These are phyloP conservation scores for Orobanche coerulescens DNA, from an alignment of 257 asterid genomes.

Conservation along the genomic window DNA sequence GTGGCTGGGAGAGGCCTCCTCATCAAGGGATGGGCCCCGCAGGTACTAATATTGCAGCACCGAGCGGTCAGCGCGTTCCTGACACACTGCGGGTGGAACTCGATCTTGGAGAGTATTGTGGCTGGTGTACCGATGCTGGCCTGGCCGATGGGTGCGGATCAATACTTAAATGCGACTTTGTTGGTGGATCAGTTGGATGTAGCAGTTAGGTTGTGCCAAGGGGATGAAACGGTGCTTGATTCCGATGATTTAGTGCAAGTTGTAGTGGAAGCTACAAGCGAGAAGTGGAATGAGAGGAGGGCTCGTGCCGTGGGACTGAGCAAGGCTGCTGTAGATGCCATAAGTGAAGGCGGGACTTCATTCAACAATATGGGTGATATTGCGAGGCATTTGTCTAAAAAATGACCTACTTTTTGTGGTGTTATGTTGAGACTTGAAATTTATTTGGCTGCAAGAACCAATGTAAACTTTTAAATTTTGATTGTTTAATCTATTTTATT, in stretches of 20 bases:
- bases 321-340: slow-evolving; percentile 43
- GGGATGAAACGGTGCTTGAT: slow-evolving; percentile 36
- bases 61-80: slow-evolving; percentile 33
- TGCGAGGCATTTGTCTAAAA: slow-evolving; percentile 21
- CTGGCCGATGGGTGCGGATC: slow-evolving; percentile 90
- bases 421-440: no score
- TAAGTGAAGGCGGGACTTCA: slow-evolving; percentile 47
- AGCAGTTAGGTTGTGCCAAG: slow-evolving; percentile 56
- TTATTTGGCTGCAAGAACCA: no score
- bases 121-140: slow-evolving; percentile 63
- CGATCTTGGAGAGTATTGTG: slow-evolving; percentile 39
- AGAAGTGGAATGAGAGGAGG: slow-evolving; percentile 32
- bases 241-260: slow-evolving; percentile 30
- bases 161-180: slow-evolving; percentile 46
- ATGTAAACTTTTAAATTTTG: no score
- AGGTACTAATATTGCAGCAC: slow-evolving; percentile 50
- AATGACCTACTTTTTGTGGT: no score
- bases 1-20: slow-evolving; percentile 54
- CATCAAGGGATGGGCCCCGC: slow-evolving; percentile 76
- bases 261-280: slow-evolving; percentile 23
- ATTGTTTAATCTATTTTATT: no score
- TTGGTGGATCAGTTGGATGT: slow-evolving; percentile 50
- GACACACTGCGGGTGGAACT: slow-evolving; percentile 82
- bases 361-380: slow-evolving; percentile 36
- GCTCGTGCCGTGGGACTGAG: slow-evolving; percentile 30